phyloP scores from a whole-genome alignment of 768 basidiomycete genomes.

The Thelephora ganbajun region DNA sequence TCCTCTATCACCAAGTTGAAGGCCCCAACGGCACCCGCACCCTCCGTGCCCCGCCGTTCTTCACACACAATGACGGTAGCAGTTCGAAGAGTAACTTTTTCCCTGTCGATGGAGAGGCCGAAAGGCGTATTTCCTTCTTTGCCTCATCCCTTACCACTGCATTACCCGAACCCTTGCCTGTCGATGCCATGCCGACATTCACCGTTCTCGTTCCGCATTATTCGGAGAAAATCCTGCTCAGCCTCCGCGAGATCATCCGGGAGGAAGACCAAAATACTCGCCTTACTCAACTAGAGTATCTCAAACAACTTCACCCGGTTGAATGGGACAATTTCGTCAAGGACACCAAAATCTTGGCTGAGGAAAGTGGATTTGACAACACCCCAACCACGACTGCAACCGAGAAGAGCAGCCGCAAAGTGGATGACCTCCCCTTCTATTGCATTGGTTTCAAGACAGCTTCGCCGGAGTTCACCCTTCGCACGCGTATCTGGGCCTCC shows the following conservation, averaged over 20 bases:
- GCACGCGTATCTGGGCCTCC: conserved; percentile 98
- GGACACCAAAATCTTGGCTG: conserved; percentile 97
- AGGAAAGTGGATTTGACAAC: conserved; percentile 56
- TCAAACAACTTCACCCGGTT: conserved; percentile 95
- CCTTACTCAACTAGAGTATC: conserved; percentile 92
- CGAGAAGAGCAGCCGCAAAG: conserved; percentile 59
- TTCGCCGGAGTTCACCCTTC: conserved; percentile 95
- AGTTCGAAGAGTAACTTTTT: conserved; percentile 76
- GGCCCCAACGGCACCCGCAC: conserved; percentile 80
- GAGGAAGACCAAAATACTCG: conserved; percentile 96
- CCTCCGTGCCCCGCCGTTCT: conserved; percentile 94
- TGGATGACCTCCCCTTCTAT: conserved; percentile 96
- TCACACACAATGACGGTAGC: conserved; percentile 77
- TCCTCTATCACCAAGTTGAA: conserved; percentile 95
- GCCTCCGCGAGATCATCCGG: conserved; percentile 93
- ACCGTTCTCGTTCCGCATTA: conserved; percentile 99
- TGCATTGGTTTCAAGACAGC: conserved; percentile 99
- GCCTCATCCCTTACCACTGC: conserved; percentile 94
- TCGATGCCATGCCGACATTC: conserved; percentile 99
- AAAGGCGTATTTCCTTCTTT: conserved; percentile 97
- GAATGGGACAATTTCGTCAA: conserved; percentile 99
- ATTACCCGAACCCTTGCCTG: conserved; percentile 86
- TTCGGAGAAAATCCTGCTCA: conserved; percentile 95
- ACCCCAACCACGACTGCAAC: conserved; percentile 34
- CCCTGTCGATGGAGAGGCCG: conserved; percentile 88